Evolutionary conservation across 768 basidiomycete species (phyloP), one percentile per base, ranked within the genome.

Genomic region (Neoboletus subvelutipes): DNA sequence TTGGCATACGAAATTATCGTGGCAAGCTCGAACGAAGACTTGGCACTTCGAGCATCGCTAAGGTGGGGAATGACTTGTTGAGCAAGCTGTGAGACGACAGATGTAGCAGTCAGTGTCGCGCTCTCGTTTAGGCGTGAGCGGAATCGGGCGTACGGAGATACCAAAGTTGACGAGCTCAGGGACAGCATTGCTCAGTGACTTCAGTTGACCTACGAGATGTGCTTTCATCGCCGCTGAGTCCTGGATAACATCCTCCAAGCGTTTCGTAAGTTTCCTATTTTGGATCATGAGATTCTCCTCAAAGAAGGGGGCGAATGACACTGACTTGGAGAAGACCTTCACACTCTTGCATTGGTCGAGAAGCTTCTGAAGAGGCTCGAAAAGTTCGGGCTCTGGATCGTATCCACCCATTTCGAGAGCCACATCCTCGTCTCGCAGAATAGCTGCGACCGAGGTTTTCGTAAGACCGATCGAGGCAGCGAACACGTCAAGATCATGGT

Each of bases 401-500:
- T 87, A 81, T 29, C 86, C 89, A 20, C 86, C 90, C 70, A 88
- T 76, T 24, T 95, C 91, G 36, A 88, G 67, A 10, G 77, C 74
- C 28, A 89, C 79, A 57, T 97, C 96, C 51, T 89, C 85, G 63
- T 98, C 96, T 57, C 84, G 80, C 33, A 90, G 66, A 29, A 92
- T 78, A 0, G 78, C 75, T n/a, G 83, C 76, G 15, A 98, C 83
- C 4, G 89, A 87, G 5, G 94, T 95, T 78, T 94, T 92, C 40
- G 90, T 86, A 57, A 96, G 81, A 2, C 92, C 92, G 45, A 98
- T 84, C 2, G 94, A 92, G 10, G 94, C 94, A 20, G 92, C 84
- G 71, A 98, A 94, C 72, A 91, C 90, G 69, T 99, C 96, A 9
- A 98, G 78, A 71, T 99, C 97, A 61, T 85, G 82, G 67, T 99